Percentiles rank a stretch among this genome's conserved stretches.
Evolutionary conservation across 2,329 filamentous ascomycete genomes (phyloP).

Genomic region (Beauveria caledonica): DNA sequence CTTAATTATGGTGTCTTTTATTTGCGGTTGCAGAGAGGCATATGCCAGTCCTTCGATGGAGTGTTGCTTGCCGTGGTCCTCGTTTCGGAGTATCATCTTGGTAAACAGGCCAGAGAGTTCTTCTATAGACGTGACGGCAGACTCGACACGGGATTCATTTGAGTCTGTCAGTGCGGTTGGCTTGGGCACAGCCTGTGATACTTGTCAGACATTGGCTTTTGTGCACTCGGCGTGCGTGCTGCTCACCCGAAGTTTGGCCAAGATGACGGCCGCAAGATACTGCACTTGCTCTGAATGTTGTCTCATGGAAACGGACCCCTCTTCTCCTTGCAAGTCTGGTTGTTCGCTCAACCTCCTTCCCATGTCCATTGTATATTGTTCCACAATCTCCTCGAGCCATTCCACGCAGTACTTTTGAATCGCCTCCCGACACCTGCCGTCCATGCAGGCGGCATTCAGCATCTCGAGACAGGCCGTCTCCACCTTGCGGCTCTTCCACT

Average conservation of each 20-base stretch:
- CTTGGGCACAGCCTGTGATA: constrained; percentile 44
- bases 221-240: neutral
- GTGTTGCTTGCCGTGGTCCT: constrained; percentile 53
- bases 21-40: constrained; percentile 72
- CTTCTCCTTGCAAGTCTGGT: constrained; percentile 49
- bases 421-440: constrained; percentile 70
- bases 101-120: constrained; percentile 57
- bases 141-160: constrained; percentile 37
- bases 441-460: constrained; percentile 85
- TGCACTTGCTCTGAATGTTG: constrained; percentile 54
- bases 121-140: constrained; percentile 53
- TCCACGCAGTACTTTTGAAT: constrained; percentile 77
- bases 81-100: constrained; percentile 54
- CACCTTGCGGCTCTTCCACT: constrained; percentile 76
- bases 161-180: constrained; percentile 30
- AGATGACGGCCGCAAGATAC: constrained; percentile 62
- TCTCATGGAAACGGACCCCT: constrained; percentile 51
- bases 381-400: constrained; percentile 80
- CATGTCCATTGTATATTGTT: constrained; percentile 55
- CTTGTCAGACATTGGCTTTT: constrained; percentile 30
- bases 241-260: constrained; percentile 59
- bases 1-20: constrained; percentile 72
- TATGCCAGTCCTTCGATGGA: constrained; percentile 90
- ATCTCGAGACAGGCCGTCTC: constrained; percentile 83
- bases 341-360: constrained; percentile 42